These are phyloP conservation scores for Geoglossum glabrum DNA, from an alignment of 495 filamentous ascomycete genomes.

Conservation along the genomic window DNA sequence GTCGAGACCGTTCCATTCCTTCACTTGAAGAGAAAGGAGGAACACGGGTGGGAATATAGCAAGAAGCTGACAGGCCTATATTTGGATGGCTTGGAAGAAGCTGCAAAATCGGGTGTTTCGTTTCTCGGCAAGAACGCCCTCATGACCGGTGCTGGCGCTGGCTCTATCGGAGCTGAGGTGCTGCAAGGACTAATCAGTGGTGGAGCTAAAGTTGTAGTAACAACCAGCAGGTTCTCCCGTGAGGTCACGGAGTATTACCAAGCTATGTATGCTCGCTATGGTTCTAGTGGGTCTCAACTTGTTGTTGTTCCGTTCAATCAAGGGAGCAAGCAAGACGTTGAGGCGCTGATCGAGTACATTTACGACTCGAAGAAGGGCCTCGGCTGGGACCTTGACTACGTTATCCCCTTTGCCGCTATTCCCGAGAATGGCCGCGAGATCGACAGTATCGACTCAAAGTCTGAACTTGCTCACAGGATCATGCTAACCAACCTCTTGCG, in stretches of 20 bases:
- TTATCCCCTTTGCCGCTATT: constrained; percentile 94
- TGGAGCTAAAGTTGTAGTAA: constrained; percentile 88
- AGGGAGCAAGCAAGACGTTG: constrained; percentile 91
- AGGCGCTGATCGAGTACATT: constrained; percentile 83
- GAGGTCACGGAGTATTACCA: constrained; percentile 99
- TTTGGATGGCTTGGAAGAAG: constrained; percentile 73
- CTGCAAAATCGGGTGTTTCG: constrained; percentile 66
- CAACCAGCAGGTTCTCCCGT: constrained; percentile 86
- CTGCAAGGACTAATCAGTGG: constrained; percentile 91
- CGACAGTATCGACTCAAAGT: constrained; percentile 91
- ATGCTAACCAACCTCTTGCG: constrained; percentile 96
- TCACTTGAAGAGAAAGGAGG: constrained; percentile 84
- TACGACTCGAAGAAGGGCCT: constrained; percentile 93
- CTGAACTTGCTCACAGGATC: constrained; percentile 93
- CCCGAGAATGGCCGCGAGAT: constrained; percentile 96
- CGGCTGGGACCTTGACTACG: constrained; percentile 92
- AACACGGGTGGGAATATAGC: constrained; percentile 96
- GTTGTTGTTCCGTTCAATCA: constrained; percentile 98
- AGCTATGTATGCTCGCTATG: constrained; percentile 88
- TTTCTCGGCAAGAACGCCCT: constrained; percentile 92
- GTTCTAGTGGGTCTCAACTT: constrained; percentile 82
- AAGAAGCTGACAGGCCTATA: constrained; percentile 91
- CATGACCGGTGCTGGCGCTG: constrained; percentile 96
- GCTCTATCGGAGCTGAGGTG: constrained; percentile 96
- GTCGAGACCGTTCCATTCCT: constrained; percentile 96